Evolutionary conservation across 257 asterid genomes (phyloP), one percentile per base, ranked within the genome.

Genomic region (Galeopsis tetrahit): DNA sequence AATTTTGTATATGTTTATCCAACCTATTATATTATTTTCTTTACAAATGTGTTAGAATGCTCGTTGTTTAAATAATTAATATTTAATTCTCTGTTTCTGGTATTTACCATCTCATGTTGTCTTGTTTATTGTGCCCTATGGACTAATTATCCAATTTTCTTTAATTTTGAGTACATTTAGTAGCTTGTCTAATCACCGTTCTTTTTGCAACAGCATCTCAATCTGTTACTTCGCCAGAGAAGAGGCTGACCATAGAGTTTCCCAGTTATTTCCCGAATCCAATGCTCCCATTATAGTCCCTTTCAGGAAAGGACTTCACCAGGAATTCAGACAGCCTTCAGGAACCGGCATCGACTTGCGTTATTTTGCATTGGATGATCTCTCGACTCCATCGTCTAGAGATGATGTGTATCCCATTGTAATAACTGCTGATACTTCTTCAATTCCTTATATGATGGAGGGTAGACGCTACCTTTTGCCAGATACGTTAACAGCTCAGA

Each of bases 341-440:
- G 97, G 97, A 76, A 88, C 91, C 0, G 93, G 97, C 80, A 83
- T 90, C 2, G 87, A 86, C 85, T 78, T 86, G 3, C 81, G 86
- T 15, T 83, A 68, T 75, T 90, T 88, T 48, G 60, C 77, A 1
- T 71, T 78, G 79, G 85, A 81, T 43, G 76, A 75, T 75, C 82
- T 90, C 7, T 76, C 93, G 2, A 79, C 66, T 61, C 81, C 82
- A 1, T 76, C 83, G 28, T 72, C 87, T 13, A 83, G 81, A 58
- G 63, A 83, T 2, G 88, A 83, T 40, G 83, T 88, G 58, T 88
- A 80, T 75, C 96, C 96, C 3, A 86, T 90, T 7, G 85, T 83
- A 58, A 80, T 90, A 74, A 75, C 85, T 58, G 96, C 91, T 4
- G 90, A 89, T 77, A 84, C 88, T 10, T 79, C 79, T 65, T 70